Conservation (phyloP, 257 asterid species). For the Handroanthus guayacan region DNA sequence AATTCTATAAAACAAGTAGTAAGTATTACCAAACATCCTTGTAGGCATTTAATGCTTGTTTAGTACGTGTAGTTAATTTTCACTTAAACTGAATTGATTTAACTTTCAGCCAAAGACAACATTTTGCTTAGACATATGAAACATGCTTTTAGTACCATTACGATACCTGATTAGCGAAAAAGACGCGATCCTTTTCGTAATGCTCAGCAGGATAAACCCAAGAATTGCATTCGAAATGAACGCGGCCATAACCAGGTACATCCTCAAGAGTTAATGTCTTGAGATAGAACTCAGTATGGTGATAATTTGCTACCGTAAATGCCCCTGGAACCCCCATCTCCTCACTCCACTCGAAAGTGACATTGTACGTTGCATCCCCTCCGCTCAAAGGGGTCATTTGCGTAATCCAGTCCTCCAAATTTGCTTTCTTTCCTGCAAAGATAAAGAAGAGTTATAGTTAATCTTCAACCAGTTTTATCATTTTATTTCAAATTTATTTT, state of each 20-base stretch:
- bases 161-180: conserved; percentile 32
- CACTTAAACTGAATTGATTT: no score
- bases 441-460: no score
- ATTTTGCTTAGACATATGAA: no score
- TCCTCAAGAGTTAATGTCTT: conserved; percentile 40
- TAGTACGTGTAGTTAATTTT: no score
- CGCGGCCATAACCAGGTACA: conserved; percentile 35
- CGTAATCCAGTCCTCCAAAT: conserved; percentile 51
- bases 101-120: no score
- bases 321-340: conserved; percentile 40
- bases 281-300: conserved; percentile 43
- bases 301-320: conserved; percentile 32
- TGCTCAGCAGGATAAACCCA: conserved; percentile 39
- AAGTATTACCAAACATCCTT: no score
- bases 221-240: conserved; percentile 46
- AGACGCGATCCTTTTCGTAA: conserved; percentile 34
- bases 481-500: no score
- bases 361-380: conserved; percentile 44
- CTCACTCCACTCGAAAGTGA: conserved; percentile 40
- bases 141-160: no score
- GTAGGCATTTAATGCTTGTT: no score
- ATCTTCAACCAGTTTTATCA: no score
- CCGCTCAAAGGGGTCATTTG: conserved; percentile 28
- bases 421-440: conserved; percentile 14
- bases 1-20: no score